Evolutionary conservation across 225 moss, liverwort and hornwort species (phyloP), one percentile per base, ranked within the genome.

Genomic region (Bryum argenteum): DNA sequence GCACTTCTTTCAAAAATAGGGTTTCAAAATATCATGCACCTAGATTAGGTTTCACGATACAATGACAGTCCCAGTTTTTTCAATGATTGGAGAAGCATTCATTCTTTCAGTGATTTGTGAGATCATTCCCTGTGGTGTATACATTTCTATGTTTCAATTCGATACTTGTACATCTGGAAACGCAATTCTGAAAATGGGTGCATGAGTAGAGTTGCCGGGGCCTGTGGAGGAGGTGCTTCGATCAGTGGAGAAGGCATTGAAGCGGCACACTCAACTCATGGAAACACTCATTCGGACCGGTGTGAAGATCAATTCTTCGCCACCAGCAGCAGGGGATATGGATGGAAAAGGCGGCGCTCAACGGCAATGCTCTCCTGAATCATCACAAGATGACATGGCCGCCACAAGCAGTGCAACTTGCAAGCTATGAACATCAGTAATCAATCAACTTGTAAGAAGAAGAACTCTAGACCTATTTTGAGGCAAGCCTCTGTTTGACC

Each of bases 201-300:
- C 47, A 19, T 42, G 37, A 71, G 54, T 14, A 47, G 61, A 61
- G 54, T 16, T 42, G 10, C 67, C 56, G 3, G 60, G 42, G 26
- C 52, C 53, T n/a, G 73, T 74, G 68, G 74, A 64, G 33, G 57
- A 61, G 28, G 17, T 71, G 20, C 18, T 80, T 28, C 58, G 54
- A 19, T 65, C 65, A 13, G 37, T 75, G 58, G 70, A 45, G 6
- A 37, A 42, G 65, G 70, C 79, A 20, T 45, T 79, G 70, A 65
- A 53, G 53, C 44, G 75, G 16, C 47, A 58, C 54, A 74, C 51
- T 12, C 69, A 59, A 12, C 37, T 70, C 16, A 44, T 79, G 22
- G 60, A 79, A 54, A 70, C 10, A 5, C 37, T 70, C 8, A 65
- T 75, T 38, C 37, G 16, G n/a, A 70, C 37, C 65, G 65, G 58